These are phyloP conservation scores for Aspergillus sp. DNA, from an alignment of 2,329 filamentous ascomycete species.

Conservation along the genomic window DNA sequence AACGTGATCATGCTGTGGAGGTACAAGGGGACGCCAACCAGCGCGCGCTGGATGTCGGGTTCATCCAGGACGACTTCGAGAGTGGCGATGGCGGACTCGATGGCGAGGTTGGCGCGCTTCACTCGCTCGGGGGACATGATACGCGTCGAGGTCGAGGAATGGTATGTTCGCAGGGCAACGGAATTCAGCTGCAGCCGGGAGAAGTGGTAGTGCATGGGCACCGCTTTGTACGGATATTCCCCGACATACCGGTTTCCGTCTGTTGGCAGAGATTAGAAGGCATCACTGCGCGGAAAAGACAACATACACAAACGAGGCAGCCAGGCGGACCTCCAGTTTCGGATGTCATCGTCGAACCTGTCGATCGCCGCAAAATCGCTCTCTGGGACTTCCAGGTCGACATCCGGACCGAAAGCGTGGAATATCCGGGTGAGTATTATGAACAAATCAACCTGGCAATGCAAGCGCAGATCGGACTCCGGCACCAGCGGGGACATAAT, in stretches of 20 bases:
- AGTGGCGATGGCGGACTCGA: conserved; percentile 34
- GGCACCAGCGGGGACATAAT: conserved; percentile 19
- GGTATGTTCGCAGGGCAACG: conserved; percentile 40
- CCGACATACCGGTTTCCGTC: conserved; percentile 39
- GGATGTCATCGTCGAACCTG: conserved; percentile 31
- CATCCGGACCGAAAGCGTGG: conserved; percentile 36
- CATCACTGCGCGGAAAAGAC: background rate
- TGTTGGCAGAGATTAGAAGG: conserved; percentile 11
- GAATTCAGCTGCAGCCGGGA: conserved; percentile 43
- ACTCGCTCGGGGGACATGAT: conserved; percentile 37
- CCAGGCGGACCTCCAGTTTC: conserved; percentile 30
- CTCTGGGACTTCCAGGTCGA: conserved; percentile 32
- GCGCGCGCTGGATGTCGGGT: conserved; percentile 32
- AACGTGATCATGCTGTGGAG: conserved; percentile 41
- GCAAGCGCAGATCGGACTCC: conserved; percentile 28
- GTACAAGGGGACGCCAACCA: conserved; percentile 38
- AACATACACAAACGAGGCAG: conserved; percentile 25
- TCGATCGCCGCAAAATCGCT: conserved; percentile 33
- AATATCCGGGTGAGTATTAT: conserved; percentile 37
- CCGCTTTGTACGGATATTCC: conserved; percentile 42
- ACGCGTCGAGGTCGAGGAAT: conserved; percentile 26
- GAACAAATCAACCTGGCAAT: conserved; percentile 37
- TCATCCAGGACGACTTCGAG: conserved; percentile 35
- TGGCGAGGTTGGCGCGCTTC: conserved; percentile 36
- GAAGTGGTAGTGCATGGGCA: conserved; percentile 43